A percentile compares a stretch with the other conserved stretches of the same genome.
These are phyloP conservation scores for Blumeriella jaapii DNA, from an alignment of 2,329 filamentous ascomycete genomes.

Conservation along the genomic window DNA sequence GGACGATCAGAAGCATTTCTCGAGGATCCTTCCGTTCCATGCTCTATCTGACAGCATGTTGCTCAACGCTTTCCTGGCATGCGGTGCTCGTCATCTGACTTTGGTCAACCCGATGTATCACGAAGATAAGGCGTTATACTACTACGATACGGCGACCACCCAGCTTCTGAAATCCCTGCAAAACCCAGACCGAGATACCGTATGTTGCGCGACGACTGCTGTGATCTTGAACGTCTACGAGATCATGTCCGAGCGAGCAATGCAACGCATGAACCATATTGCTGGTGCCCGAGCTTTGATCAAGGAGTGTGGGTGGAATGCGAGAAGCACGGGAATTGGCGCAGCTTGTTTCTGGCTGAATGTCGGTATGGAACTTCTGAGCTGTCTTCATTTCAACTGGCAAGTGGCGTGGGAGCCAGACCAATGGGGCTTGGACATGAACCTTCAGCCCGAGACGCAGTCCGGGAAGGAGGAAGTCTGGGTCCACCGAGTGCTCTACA, in stretches of 20 bases:
- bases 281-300: slow-evolving; percentile 76
- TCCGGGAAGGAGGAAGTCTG: slow-evolving; percentile 67
- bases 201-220: slow-evolving; percentile 76
- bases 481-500: slow-evolving; percentile 82
- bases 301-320: slow-evolving; percentile 83
- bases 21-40: slow-evolving; percentile 70
- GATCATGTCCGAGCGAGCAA: slow-evolving; percentile 72
- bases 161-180: slow-evolving; percentile 66
- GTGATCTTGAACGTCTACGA: slow-evolving; percentile 88
- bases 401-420: slow-evolving; percentile 80
- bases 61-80: slow-evolving; percentile 78
- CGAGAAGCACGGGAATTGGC: slow-evolving; percentile 65
- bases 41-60: slow-evolving; percentile 78
- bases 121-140: slow-evolving; percentile 67
- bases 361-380: slow-evolving; percentile 80
- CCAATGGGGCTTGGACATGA: slow-evolving; percentile 77
- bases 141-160: slow-evolving; percentile 77
- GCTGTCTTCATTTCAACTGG: slow-evolving; percentile 80
- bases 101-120: slow-evolving; percentile 58
- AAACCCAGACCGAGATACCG: slow-evolving; percentile 73
- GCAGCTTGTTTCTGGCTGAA: slow-evolving; percentile 92
- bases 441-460: slow-evolving; percentile 47
- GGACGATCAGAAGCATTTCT: slow-evolving; percentile 78
- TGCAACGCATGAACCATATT: slow-evolving; percentile 81
- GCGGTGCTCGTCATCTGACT: slow-evolving; percentile 71